phyloP scores from a whole-genome alignment of 805 yeast species.

The Wickerhamomyces strasburgensis region DNA sequence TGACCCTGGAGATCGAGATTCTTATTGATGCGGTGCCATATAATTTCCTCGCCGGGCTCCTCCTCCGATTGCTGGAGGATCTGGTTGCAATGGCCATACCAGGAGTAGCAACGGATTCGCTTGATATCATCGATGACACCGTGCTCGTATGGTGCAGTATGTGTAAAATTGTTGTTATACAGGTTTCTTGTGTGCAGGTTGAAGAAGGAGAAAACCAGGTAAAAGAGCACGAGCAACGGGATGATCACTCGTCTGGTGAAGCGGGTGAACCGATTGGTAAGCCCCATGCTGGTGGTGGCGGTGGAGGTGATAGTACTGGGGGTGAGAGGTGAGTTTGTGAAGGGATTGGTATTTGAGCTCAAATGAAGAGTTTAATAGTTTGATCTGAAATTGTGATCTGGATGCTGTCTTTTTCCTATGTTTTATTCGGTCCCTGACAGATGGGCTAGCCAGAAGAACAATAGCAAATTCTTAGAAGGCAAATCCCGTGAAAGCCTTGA shows the following conservation, averaged over 20 bases:
- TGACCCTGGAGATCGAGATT: constrained; percentile 21
- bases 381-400: too few relatives aligned
- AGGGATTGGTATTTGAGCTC: too few relatives aligned
- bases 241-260: constrained; percentile 14
- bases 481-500: too few relatives aligned
- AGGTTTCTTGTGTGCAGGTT: constrained; percentile 21
- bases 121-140: constrained; percentile 29
- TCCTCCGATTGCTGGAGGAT: constrained; percentile 14
- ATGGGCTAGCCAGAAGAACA: too few relatives aligned
- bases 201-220: constrained; percentile 12
- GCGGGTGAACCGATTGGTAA: constrained; percentile 6
- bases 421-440: too few relatives aligned
- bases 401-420: too few relatives aligned
- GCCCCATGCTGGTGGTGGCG: not conserved
- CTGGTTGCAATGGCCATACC: constrained; percentile 27
- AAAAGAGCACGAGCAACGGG: constrained; percentile 11
- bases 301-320: too few relatives aligned
- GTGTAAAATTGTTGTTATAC: constrained; percentile 13
- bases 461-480: too few relatives aligned
- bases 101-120: constrained; percentile 26
- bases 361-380: too few relatives aligned
- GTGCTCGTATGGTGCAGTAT: constrained; percentile 23
- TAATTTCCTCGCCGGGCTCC: constrained; percentile 6
- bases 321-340: too few relatives aligned
- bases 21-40: constrained; percentile 25